A percentile compares a stretch with the other conserved stretches of the same genome.
phyloP scores from a whole-genome alignment of 1,284 basidiomycete species.

The Tausonia pullulans region DNA sequence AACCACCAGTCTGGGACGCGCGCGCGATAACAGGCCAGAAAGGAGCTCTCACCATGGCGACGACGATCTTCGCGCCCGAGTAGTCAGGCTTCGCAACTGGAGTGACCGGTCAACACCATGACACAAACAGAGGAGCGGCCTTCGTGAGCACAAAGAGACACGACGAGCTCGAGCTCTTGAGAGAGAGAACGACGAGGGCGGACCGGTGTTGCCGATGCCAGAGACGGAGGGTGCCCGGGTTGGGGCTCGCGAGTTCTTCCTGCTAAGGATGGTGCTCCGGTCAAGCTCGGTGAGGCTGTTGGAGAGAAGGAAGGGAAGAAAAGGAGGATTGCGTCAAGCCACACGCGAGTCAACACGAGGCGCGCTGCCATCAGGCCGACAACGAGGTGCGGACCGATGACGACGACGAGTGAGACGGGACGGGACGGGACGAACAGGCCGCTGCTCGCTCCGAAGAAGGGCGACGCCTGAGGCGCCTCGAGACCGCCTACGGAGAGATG shows the following conservation, averaged over 20 bases:
- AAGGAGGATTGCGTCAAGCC: background rate
- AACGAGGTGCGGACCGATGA: background rate
- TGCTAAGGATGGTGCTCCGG: slow-evolving; percentile 12
- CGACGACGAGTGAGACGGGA: background rate
- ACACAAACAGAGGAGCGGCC: background rate
- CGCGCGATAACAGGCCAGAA: background rate
- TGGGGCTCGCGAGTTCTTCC: slow-evolving; percentile 27
- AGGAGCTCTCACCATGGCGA: slow-evolving; percentile 68
- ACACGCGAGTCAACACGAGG: too few relatives aligned
- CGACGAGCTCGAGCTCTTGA: too few relatives aligned
- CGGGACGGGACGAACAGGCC: background rate
- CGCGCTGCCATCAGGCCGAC: too few relatives aligned
- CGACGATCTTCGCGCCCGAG: slow-evolving; percentile 94
- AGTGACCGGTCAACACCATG: background rate
- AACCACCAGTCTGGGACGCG: background rate
- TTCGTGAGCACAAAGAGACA: too few relatives aligned
- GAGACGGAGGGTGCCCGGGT: slow-evolving; percentile 34
- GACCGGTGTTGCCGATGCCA: slow-evolving; percentile 35
- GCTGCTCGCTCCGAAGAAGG: slow-evolving; percentile 2
- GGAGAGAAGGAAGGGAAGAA: background rate
- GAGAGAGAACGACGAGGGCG: slow-evolving; percentile 9
- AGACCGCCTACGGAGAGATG: too few relatives aligned
- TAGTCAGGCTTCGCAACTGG: slow-evolving; percentile 92
- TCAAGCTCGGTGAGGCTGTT: slow-evolving; percentile 16
- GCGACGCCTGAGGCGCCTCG: too few relatives aligned